phyloP scores from a whole-genome alignment of 148 eudicot species.

The Amaranthus hypochondriacus region DNA sequence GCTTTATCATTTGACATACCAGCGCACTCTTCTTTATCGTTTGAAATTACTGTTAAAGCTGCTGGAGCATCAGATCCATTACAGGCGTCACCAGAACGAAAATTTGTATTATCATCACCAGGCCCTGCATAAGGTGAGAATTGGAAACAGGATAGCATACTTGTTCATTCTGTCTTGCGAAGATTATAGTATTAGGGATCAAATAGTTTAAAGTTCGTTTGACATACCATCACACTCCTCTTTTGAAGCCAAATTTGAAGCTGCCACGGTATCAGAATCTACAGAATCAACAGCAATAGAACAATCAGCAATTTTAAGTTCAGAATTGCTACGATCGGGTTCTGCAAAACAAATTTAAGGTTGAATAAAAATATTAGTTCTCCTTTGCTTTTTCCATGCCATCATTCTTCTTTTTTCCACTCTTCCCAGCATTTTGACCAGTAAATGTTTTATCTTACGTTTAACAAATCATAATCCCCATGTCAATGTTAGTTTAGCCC shows the following conservation, averaged over 20 bases:
- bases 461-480: neutral
- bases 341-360: neutral
- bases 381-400: too few relatives aligned
- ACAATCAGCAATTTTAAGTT: neutral
- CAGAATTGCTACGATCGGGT: neutral
- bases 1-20: neutral
- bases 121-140: neutral
- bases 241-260: neutral
- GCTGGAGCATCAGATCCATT: neutral
- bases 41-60: neutral
- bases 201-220: neutral
- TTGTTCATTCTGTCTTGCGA: neutral
- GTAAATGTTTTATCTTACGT: neutral
- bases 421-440: neutral
- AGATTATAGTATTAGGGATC: neutral
- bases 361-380: too few relatives aligned
- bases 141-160: neutral
- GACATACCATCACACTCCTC: neutral
- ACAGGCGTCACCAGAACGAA: neutral
- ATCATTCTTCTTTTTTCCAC: too few relatives aligned
- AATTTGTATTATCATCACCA: neutral
- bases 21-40: neutral
- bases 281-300: neutral
- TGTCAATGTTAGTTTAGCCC: neutral
- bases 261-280: neutral